A percentile compares a stretch with the other conserved stretches of the same genome.
phyloP scores from a whole-genome alignment of 78 protist genomes.

The Dictyostelium capitatum region DNA sequence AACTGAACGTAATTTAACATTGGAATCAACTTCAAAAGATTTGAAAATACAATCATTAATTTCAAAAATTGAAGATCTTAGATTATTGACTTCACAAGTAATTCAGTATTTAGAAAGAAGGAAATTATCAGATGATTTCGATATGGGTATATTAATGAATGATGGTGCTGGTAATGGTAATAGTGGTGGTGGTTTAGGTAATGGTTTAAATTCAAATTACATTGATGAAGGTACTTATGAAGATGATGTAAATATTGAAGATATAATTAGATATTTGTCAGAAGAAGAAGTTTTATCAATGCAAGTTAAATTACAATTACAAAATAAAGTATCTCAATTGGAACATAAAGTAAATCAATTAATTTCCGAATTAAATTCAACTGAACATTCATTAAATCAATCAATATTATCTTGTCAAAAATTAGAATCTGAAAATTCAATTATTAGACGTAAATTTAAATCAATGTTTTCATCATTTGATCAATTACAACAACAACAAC shows the following conservation, averaged over 20 bases:
- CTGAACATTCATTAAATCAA: background rate
- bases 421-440: constrained; percentile 16
- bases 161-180: background rate
- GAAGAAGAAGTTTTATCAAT: constrained; percentile 66
- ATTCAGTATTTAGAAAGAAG: constrained; percentile 62
- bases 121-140: constrained; percentile 36
- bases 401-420: background rate
- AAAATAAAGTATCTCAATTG: constrained; percentile 24
- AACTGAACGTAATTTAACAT: constrained; percentile 25
- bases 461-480: constrained; percentile 6
- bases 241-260: constrained; percentile 61
- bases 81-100: constrained; percentile 41
- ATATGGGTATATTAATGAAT: background rate
- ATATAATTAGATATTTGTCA: constrained; percentile 56
- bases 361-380: background rate
- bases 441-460: constrained; percentile 13
- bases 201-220: background rate
- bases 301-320: constrained; percentile 67
- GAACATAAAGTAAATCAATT: constrained; percentile 52
- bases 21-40: background rate
- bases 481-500: too few relatives aligned
- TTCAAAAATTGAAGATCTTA: constrained; percentile 42
- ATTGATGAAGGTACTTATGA: constrained; percentile 17
- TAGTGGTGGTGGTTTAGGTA: background rate
- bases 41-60: background rate